Percentiles rank a stretch among this genome's conserved stretches.
Evolutionary conservation across 768 basidiomycete species (phyloP).

Genomic region (Agaricus bisporus): DNA sequence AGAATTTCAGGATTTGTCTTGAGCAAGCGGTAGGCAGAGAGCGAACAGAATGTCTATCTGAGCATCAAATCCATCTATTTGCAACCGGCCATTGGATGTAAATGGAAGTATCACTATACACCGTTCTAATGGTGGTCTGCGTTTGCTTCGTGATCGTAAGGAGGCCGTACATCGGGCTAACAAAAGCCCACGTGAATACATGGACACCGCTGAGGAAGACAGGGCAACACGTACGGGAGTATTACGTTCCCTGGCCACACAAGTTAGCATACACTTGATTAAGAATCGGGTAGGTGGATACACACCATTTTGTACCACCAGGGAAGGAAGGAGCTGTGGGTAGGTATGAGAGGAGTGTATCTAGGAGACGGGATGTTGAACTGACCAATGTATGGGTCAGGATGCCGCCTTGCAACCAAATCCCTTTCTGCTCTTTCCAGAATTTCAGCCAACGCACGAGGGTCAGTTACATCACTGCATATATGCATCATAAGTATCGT

Average conservation of each 20-base stretch:
- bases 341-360: not conserved
- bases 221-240: conserved; percentile 52
- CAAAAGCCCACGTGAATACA: conserved; percentile 10
- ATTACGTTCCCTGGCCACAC: conserved; percentile 64
- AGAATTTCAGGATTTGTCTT: too few species aligned
- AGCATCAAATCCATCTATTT: not conserved
- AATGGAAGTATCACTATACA: not conserved
- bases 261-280: conserved; percentile 4
- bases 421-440: conserved; percentile 75
- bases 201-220: not conserved
- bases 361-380: not conserved
- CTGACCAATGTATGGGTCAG: conserved; percentile 92
- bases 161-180: conserved; percentile 56
- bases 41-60: not conserved
- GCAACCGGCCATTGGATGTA: not conserved
- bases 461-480: conserved; percentile 74
- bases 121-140: conserved; percentile 26
- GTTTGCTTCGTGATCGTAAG: conserved; percentile 56
- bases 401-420: conserved; percentile 65
- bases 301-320: conserved; percentile 95
- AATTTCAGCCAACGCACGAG: conserved; percentile 71
- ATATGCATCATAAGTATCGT: not conserved
- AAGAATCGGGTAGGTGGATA: conserved; percentile 13
- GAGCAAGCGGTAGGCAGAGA: not conserved
- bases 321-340: conserved; percentile 70